Evolutionary conservation across 352 stramenopile genomes (phyloP).

Genomic region (Globisporangium parvum): DNA sequence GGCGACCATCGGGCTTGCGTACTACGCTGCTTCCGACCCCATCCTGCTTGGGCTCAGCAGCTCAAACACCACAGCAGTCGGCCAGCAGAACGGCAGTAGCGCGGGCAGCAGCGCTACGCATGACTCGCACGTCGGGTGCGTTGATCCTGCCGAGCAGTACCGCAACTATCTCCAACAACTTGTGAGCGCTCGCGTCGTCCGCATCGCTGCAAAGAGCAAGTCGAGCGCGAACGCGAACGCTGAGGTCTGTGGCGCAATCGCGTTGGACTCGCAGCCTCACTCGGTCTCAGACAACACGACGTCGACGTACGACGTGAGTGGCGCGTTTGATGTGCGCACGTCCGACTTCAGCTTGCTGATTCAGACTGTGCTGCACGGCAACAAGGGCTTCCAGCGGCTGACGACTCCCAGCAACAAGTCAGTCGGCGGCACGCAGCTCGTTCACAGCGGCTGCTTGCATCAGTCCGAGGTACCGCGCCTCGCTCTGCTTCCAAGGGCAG

Average conservation of each 20-base stretch:
- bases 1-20: too few species aligned
- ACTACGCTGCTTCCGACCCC: too few species aligned
- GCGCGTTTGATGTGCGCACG: too few species aligned
- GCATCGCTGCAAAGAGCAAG: conserved; percentile 1
- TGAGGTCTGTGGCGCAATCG: background rate
- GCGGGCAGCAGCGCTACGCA: too few species aligned
- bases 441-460: background rate
- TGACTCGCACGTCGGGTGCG: too few species aligned
- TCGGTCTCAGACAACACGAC: background rate
- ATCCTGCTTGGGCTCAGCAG: too few species aligned
- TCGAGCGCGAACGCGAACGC: background rate
- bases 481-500: background rate
- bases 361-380: too few species aligned
- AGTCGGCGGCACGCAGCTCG: too few species aligned
- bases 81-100: too few species aligned
- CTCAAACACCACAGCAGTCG: too few species aligned
- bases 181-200: background rate
- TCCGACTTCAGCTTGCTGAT: too few species aligned
- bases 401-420: background rate
- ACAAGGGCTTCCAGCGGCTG: conserved; percentile 3
- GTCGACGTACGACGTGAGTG: background rate
- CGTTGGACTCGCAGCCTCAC: background rate
- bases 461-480: background rate
- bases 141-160: background rate
- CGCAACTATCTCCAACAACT: background rate